Evolutionary conservation across 768 basidiomycete species (phyloP).

Genomic region (Mycena vitilis): DNA sequence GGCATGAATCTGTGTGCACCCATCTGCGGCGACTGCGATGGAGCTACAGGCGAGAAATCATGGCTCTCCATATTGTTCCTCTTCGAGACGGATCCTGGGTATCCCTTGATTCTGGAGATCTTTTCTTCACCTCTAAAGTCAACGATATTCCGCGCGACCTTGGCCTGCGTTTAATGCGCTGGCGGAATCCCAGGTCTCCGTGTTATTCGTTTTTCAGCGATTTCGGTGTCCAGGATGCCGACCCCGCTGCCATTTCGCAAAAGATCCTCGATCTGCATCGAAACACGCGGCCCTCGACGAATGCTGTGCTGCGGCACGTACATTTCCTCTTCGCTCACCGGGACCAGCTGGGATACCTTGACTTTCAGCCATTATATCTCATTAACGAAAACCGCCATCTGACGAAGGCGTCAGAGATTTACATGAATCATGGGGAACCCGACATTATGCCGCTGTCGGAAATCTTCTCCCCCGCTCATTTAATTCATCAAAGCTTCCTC

Average conservation of each 20-base stretch:
- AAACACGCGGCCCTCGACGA: background rate
- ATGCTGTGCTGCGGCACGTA: constrained; percentile 1
- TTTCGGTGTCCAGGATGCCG: constrained; percentile 2
- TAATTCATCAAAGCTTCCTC: constrained; percentile 12
- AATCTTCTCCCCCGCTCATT: constrained; percentile 3
- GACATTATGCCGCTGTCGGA: constrained; percentile 11
- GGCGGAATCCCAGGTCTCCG: constrained; percentile 14
- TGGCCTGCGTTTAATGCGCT: constrained; percentile 7
- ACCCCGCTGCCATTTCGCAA: background rate
- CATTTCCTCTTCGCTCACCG: constrained; percentile 19
- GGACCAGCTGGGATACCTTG: background rate
- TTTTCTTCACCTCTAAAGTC: constrained; percentile 13
- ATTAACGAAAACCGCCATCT: background rate
- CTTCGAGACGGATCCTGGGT: constrained; percentile 16
- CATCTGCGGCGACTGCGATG: background rate
- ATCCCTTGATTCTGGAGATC: background rate
- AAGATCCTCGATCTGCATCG: constrained; percentile 3
- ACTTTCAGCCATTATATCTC: constrained; percentile 1
- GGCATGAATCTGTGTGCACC: constrained; percentile 6
- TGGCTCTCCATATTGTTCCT: constrained; percentile 5
- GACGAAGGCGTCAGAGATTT: constrained; percentile 5
- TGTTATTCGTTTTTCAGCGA: background rate
- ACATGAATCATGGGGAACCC: background rate
- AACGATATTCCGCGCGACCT: constrained; percentile 9
- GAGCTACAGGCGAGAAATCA: background rate